Evolutionary conservation across 73 alveolate species (phyloP).

Genomic region (Diophrys sp.): DNA sequence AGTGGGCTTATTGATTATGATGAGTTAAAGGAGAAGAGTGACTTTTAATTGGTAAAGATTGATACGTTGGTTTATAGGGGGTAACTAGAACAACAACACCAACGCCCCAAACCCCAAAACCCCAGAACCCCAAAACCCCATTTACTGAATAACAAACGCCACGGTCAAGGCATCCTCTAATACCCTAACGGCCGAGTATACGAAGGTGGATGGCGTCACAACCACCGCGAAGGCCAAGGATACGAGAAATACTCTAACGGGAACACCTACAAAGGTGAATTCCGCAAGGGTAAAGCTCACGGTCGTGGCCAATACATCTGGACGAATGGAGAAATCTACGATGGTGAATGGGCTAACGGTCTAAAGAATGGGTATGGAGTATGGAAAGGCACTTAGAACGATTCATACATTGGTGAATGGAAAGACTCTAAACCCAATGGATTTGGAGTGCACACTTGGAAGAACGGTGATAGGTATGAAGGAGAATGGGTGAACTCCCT

Average conservation of each 20-base stretch:
- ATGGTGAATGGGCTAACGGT: constrained; percentile 34
- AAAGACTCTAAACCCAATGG: constrained; percentile 42
- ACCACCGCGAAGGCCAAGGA: constrained; percentile 25
- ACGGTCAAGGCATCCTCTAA: constrained; percentile 44
- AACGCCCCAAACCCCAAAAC: no score
- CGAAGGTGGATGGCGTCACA: constrained; percentile 63
- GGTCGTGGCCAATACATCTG: constrained; percentile 12
- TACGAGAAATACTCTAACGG: constrained; percentile 24
- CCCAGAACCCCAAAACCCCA: no score
- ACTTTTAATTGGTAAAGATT: no score
- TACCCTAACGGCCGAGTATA: constrained; percentile 43
- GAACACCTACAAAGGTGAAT: constrained; percentile 1
- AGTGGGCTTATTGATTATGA: no score
- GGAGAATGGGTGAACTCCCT: constrained; percentile 20
- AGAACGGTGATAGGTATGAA: constrained; percentile 30
- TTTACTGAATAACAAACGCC: no score
- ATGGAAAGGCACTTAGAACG: constrained; percentile 25
- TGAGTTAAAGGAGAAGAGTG: no score
- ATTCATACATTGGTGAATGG: constrained; percentile 51
- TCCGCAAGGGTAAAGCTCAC: constrained; percentile 15
- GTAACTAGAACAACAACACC: no score
- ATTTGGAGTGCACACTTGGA: constrained; percentile 18
- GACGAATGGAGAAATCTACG: no score
- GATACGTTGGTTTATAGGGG: no score
- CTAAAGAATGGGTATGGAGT: no score